phyloP scores from a whole-genome alignment of 2,329 filamentous ascomycete genomes.

The Xylaria digitata region DNA sequence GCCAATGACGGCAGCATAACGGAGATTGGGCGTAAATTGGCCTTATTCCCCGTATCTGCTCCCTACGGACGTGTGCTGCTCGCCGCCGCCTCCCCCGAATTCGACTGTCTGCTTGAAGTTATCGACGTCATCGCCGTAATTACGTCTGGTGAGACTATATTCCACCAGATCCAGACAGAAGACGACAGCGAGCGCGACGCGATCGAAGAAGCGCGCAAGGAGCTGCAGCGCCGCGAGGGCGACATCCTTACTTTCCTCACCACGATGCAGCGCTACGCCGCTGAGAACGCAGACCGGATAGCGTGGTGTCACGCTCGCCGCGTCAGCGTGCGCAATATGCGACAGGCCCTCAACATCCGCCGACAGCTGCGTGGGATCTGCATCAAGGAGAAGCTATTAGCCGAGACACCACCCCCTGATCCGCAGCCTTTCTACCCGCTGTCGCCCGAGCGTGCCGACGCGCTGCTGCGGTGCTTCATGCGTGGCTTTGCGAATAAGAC shows the following conservation, averaged over 20 bases:
- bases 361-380: conserved; percentile 70
- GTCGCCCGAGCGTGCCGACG: conserved; percentile 64
- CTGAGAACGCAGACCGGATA: conserved; percentile 65
- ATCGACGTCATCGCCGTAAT: conserved; percentile 84
- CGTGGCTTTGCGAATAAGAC: conserved; percentile 70
- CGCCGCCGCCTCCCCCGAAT: conserved; percentile 76
- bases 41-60: conserved; percentile 84
- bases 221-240: conserved; percentile 70
- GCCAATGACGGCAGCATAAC: conserved; percentile 79
- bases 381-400: conserved; percentile 62
- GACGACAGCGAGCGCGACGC: conserved; percentile 33
- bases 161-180: conserved; percentile 62
- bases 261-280: conserved; percentile 70
- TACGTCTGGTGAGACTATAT: conserved; percentile 72
- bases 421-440: conserved; percentile 67
- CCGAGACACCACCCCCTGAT: conserved; percentile 59
- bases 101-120: conserved; percentile 80
- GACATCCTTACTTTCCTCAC: conserved; percentile 74
- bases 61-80: conserved; percentile 84
- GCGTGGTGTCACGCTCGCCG: conserved; percentile 69
- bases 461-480: conserved; percentile 70
- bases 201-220: conserved; percentile 64
- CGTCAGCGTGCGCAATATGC: conserved; percentile 70
- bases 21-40: conserved; percentile 77
- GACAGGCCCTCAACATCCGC: conserved; percentile 70